phyloP scores from a whole-genome alignment of 495 filamentous ascomycete species.

The Trichoderma reesei region DNA sequence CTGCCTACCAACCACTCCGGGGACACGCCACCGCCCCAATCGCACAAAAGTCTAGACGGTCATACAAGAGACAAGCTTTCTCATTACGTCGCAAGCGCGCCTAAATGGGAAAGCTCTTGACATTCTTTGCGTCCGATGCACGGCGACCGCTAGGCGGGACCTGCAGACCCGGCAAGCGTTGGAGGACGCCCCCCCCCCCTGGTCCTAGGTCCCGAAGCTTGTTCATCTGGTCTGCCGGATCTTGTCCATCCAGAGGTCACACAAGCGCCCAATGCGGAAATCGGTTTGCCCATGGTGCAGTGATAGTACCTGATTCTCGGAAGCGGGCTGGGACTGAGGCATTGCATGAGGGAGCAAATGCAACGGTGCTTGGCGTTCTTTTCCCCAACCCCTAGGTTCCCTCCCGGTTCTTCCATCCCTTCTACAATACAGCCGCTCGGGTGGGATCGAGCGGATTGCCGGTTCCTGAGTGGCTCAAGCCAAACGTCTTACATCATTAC shows the following conservation, averaged over 20 bases:
- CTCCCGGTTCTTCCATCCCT: background rate
- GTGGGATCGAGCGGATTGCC: background rate
- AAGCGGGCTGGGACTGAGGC: background rate
- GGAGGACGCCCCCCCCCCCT: background rate
- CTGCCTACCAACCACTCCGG: background rate
- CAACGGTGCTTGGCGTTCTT: background rate
- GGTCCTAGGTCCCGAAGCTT: constrained; percentile 6
- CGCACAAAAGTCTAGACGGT: background rate
- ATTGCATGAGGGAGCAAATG: background rate
- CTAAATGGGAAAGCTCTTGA: constrained; percentile 8
- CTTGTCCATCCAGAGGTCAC: constrained; percentile 7
- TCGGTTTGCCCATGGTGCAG: background rate
- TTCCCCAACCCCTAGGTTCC: background rate
- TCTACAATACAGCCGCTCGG: background rate
- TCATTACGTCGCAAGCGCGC: constrained; percentile 1
- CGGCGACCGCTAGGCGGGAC: constrained; percentile 1
- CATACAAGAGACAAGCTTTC: background rate
- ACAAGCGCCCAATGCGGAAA: constrained; percentile 7
- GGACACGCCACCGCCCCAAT: background rate
- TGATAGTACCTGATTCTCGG: background rate
- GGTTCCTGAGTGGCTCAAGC: background rate
- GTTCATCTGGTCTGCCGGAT: constrained; percentile 1
- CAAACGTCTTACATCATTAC: background rate
- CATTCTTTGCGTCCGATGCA: constrained; percentile 6
- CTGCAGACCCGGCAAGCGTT: background rate